These are phyloP conservation scores for Lactifluus rugatus DNA, from an alignment of 768 basidiomycete genomes.

Conservation along the genomic window DNA sequence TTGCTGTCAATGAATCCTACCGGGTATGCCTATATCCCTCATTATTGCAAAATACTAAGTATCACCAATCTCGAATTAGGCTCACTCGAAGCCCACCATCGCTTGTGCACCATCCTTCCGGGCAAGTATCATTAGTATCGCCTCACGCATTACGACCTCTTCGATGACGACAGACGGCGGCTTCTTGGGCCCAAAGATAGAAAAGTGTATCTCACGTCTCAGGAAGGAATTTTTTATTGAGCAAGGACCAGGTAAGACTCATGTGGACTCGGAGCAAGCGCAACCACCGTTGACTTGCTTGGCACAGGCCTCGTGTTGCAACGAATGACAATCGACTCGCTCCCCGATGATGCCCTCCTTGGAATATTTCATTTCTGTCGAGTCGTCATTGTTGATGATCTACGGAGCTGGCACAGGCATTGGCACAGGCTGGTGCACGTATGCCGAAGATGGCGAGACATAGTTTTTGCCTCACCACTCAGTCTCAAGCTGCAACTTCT, in stretches of 20 bases:
- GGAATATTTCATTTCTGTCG: neutral
- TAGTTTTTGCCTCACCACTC: too few species aligned
- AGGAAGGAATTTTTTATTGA: neutral
- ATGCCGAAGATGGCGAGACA: too few species aligned
- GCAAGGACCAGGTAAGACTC: too few species aligned
- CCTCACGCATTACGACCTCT: neutral
- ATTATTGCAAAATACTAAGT: too few species aligned
- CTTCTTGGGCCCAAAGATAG: neutral
- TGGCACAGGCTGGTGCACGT: too few species aligned
- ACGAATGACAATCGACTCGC: too few species aligned
- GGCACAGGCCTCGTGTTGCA: neutral
- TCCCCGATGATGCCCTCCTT: too few species aligned
- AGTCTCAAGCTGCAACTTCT: too few species aligned
- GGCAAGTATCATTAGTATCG: neutral
- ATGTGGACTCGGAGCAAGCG: neutral
- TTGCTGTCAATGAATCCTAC: too few species aligned
- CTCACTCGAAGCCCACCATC: neutral
- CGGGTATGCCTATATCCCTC: too few species aligned
- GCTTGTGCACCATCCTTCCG: neutral
- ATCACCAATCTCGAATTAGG: neutral
- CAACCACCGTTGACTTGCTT: neutral
- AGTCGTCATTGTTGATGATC: too few species aligned
- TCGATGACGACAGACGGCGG: neutral
- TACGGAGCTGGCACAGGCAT: too few species aligned
- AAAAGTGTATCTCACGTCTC: neutral